Base-by-base conservation (phyloP, 768 basidiomycete species). In the Clitopilus passeckerianus region DNA sequence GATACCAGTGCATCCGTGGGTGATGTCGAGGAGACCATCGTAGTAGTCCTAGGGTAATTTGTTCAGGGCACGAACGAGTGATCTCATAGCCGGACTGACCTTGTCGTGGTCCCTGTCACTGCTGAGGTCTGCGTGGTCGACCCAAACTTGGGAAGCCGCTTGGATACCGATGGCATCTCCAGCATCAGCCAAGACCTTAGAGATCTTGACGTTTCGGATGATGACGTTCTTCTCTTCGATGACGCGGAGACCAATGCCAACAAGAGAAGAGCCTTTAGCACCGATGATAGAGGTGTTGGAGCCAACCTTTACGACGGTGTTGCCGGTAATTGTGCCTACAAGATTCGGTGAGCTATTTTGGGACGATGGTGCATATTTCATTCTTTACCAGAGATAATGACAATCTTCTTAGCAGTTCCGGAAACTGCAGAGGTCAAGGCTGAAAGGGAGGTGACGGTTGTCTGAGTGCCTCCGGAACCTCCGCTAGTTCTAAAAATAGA, bases 111-210 rank as follows among this genome's bases (percentile, higher is more conserved):
- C 77, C 37, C 71, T 67, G 70, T 79, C 78, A 24, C 73, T 75
- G 44, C 76, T 77, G 57, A 80, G 70, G 65, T 80, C 79, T 56
- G 68, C 64, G 57, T 80, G 79, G 68, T 80, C 78, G 57, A 80
- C 59, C 77, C 77, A 80, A n/a, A 80, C 76, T 59, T 75, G 70
- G 56, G 65, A 67, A 10, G 78, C 63, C 15, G 69, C 63, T 58
- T 79, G 78, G 55, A 79, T 71, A 27, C 75, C 79, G 34, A 81
- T 70, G 30, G 77, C 77, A 66, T 81, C 80, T 34, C 80, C 80
- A 55, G 73, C 74, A 1, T 60, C 63, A 23, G 79, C 79, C 1
- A 80, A 66, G 27, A 81, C 80, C 66, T 80, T 81, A 30, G 76
- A 75, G 56, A 81, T 76, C 63, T 78, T 80, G 66, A 81, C 67